Conservation (phyloP, 179 eudicot species). For the Spinacia oleracea region DNA sequence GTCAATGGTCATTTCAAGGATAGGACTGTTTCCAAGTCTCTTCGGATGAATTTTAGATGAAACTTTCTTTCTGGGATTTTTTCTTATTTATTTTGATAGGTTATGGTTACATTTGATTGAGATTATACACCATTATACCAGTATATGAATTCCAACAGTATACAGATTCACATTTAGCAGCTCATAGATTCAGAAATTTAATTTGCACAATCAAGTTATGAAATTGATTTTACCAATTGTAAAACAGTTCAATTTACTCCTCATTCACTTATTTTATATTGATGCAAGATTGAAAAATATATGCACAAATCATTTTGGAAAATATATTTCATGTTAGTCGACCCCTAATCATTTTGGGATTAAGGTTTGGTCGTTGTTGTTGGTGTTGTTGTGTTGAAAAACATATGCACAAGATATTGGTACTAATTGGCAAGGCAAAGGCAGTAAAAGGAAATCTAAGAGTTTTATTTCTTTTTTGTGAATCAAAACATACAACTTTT, state of each 20-base stretch:
- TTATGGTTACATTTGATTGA: background rate
- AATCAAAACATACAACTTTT: background rate
- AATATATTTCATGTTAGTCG: too few species aligned
- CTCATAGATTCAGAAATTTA: too few species aligned
- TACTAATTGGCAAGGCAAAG: background rate
- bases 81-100: background rate
- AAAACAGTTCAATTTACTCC: too few species aligned
- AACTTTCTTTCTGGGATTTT: background rate
- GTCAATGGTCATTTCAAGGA: slow-evolving; percentile 10
- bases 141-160: background rate
- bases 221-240: too few species aligned
- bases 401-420: too few species aligned
- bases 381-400: too few species aligned
- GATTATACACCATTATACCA: background rate
- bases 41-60: slow-evolving; percentile 30
- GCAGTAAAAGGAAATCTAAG: background rate
- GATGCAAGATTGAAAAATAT: background rate
- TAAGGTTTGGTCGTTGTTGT: too few species aligned
- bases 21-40: slow-evolving; percentile 15
- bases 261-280: too few species aligned
- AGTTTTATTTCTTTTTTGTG: too few species aligned
- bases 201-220: too few species aligned
- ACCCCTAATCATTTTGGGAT: too few species aligned
- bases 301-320: too few species aligned
- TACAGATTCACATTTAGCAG: background rate